A percentile compares a stretch with the other conserved stretches of the same genome.
These are phyloP conservation scores for Termitomyces eurrhizus DNA, from an alignment of 768 basidiomycete genomes.

Conservation along the genomic window DNA sequence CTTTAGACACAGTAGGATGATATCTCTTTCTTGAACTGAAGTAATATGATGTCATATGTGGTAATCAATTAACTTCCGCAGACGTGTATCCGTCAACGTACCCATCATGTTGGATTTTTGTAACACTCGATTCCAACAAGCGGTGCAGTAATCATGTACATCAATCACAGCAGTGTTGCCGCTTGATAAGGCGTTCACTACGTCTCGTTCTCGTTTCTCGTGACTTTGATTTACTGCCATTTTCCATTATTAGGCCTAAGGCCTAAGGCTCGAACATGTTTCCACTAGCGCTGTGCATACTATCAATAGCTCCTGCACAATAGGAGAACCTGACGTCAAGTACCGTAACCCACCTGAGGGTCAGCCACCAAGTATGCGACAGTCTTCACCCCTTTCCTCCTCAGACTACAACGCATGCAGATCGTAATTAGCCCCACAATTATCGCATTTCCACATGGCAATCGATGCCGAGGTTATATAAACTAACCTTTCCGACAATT, in stretches of 20 bases:
- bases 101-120: background rate
- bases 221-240: too few relatives aligned
- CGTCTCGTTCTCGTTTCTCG: background rate
- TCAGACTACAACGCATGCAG: background rate
- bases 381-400: background rate
- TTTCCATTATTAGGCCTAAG: too few relatives aligned
- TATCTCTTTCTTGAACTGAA: background rate
- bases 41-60: background rate
- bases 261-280: too few relatives aligned
- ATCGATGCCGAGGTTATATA: background rate
- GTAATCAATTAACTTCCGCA: too few relatives aligned
- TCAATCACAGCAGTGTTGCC: too few relatives aligned
- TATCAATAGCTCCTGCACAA: background rate
- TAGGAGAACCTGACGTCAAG: background rate
- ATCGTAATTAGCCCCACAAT: background rate
- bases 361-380: background rate
- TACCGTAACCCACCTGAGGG: background rate
- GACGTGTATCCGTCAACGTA: too few relatives aligned
- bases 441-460: background rate
- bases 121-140: too few relatives aligned
- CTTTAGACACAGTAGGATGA: background rate
- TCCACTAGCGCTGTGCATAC: too few relatives aligned
- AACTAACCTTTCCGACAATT: background rate
- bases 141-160: background rate
- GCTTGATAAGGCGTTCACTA: too few relatives aligned